Evolutionary conservation across 2,329 filamentous ascomycete species (phyloP).

Genomic region (Verticillium longisporum): DNA sequence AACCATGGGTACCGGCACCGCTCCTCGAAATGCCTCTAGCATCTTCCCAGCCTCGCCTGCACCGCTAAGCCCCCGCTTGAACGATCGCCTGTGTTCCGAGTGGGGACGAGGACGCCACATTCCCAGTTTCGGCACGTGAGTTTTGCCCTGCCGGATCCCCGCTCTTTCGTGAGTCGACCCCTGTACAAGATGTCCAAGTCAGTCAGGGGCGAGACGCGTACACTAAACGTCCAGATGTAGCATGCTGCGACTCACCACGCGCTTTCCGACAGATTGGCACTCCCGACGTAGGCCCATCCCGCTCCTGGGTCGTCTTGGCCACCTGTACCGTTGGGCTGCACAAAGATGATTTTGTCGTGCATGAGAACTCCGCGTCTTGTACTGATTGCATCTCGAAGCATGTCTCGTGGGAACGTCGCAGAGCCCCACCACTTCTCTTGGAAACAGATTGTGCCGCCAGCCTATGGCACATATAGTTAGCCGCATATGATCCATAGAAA

Average conservation of each 20-base stretch:
- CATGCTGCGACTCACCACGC: slow-evolving; percentile 61
- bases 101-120: slow-evolving; percentile 75
- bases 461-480: slow-evolving; percentile 34
- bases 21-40: slow-evolving; percentile 15
- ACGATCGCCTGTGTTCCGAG: slow-evolving; percentile 23
- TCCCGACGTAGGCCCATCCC: slow-evolving; percentile 82
- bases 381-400: slow-evolving; percentile 72
- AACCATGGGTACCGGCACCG: slow-evolving; percentile 58
- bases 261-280: slow-evolving; percentile 86
- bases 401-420: slow-evolving; percentile 60
- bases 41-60: slow-evolving; percentile 3
- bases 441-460: slow-evolving; percentile 79
- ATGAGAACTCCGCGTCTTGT: slow-evolving; percentile 66
- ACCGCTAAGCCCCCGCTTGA: background rate
- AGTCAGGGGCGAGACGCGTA: background rate
- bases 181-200: slow-evolving; percentile 29
- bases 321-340: slow-evolving; percentile 17
- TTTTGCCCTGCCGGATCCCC: slow-evolving; percentile 59
- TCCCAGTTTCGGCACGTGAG: slow-evolving; percentile 92
- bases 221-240: background rate
- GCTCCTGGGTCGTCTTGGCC: background rate
- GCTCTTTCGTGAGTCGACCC: slow-evolving; percentile 72
- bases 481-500: background rate
- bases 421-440: slow-evolving; percentile 65
- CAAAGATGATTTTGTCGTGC: slow-evolving; percentile 74